Conservation (phyloP, 768 basidiomycete genomes). For the Hypsizygus marmoreus region DNA sequence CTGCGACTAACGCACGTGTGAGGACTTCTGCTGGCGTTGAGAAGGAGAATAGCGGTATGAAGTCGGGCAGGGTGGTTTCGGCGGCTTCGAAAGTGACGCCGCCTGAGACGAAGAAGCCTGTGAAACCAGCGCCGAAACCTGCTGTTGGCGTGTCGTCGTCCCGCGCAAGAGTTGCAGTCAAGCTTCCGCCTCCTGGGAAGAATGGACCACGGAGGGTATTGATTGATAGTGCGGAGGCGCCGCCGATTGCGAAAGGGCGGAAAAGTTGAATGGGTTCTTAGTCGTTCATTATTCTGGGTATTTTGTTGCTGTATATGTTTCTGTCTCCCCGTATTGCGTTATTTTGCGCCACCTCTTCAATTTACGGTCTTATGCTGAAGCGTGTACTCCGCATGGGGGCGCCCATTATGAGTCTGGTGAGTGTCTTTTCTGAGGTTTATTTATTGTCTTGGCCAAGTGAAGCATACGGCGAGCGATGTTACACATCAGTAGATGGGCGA, state of each 20-base stretch:
- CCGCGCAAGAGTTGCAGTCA: slow-evolving; percentile 25
- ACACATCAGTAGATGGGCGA: too few relatives aligned
- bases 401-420: too few relatives aligned
- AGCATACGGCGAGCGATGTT: too few relatives aligned
- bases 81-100: slow-evolving; percentile 19
- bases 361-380: too few relatives aligned
- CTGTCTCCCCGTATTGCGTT: too few relatives aligned
- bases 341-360: too few relatives aligned
- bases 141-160: slow-evolving; percentile 15
- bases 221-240: slow-evolving; percentile 67
- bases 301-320: too few relatives aligned
- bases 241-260: slow-evolving; percentile 48
- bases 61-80: slow-evolving; percentile 12
- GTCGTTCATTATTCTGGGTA: too few relatives aligned
- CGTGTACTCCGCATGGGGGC: too few relatives aligned
- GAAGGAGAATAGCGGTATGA: slow-evolving; percentile 37
- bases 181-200: slow-evolving; percentile 32
- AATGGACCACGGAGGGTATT: slow-evolving; percentile 67
- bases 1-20: slow-evolving; percentile 32
- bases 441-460: too few relatives aligned
- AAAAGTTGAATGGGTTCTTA: slow-evolving; percentile 42
- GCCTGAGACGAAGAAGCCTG: slow-evolving; percentile 21
- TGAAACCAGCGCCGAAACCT: slow-evolving; percentile 22
- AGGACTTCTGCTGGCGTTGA: slow-evolving; percentile 25
- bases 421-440: too few relatives aligned